Evolutionary conservation across 306 rosid species (phyloP).

Genomic region (Acacia acuminata): DNA sequence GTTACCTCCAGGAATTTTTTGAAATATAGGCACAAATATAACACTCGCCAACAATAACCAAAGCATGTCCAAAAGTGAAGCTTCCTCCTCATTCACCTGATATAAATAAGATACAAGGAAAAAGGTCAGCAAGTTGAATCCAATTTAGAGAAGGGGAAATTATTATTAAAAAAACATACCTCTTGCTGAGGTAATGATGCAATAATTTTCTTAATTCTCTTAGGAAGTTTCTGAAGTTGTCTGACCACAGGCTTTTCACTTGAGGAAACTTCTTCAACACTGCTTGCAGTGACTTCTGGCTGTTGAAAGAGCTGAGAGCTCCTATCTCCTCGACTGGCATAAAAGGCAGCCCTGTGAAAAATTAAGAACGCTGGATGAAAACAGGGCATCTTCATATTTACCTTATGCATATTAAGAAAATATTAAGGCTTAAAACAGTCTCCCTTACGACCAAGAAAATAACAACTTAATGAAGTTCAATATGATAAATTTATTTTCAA

Average conservation of each 20-base stretch:
- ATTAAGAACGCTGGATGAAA: conserved; percentile 43
- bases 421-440: conserved; percentile 4
- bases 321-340: conserved; percentile 68
- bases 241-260: conserved; percentile 75
- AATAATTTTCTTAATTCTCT: conserved; percentile 68
- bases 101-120: conserved; percentile 34
- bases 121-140: conserved; percentile 28
- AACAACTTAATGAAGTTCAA: conserved; percentile 7
- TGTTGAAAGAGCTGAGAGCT: conserved; percentile 64
- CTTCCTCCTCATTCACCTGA: conserved; percentile 95
- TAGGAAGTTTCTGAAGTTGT: conserved; percentile 66
- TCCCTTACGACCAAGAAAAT: conserved; percentile 9
- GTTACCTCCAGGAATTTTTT: conserved; percentile 97
- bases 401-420: conserved; percentile 15
- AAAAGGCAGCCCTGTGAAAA: conserved; percentile 71
- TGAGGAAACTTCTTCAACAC: conserved; percentile 85
- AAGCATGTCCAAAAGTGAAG: conserved; percentile 91
- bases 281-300: conserved; percentile 59
- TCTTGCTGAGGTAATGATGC: conserved; percentile 81
- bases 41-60: conserved; percentile 99
- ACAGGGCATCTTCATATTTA: conserved; percentile 17
- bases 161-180: conserved; percentile 44
- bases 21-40: conserved; percentile 94
- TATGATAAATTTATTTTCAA: conserved; percentile 12
- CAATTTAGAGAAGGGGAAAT: not conserved